Evolutionary conservation across 306 rosid species (phyloP).

Genomic region (Vachellia collinsii): DNA sequence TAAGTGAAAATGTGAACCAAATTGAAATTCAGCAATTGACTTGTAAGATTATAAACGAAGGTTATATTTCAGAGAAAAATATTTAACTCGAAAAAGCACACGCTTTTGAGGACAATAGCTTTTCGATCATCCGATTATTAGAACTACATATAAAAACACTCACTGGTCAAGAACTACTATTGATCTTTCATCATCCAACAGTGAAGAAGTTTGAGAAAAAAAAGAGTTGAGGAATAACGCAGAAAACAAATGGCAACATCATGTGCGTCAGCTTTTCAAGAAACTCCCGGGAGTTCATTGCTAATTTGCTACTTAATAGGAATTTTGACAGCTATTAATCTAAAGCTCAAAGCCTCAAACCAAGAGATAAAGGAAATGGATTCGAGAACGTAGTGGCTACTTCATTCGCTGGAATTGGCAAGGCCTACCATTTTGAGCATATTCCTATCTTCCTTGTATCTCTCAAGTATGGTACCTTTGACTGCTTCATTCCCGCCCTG

Average conservation of each 20-base stretch:
- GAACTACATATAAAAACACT: background rate
- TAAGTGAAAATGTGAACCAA: too few relatives aligned
- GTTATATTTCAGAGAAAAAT: background rate
- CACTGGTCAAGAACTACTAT: background rate
- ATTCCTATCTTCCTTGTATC: constrained; percentile 82
- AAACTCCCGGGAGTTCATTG: background rate
- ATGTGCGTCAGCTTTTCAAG: background rate
- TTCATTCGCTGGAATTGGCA: constrained; percentile 78
- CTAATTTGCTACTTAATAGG: background rate
- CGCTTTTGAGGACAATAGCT: background rate
- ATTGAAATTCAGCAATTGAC: background rate
- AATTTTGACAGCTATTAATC: background rate
- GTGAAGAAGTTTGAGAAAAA: background rate
- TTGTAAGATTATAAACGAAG: too few relatives aligned
- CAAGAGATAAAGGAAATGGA: constrained; percentile 6
- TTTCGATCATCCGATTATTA: background rate
- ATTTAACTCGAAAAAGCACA: background rate
- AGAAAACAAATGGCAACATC: background rate
- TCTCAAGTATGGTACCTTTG: constrained; percentile 64
- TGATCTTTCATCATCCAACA: background rate
- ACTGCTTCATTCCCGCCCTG: constrained; percentile 48
- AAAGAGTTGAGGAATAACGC: background rate
- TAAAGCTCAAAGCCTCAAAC: background rate
- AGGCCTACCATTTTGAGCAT: constrained; percentile 79
- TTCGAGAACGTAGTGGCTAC: background rate